Evolutionary conservation across 306 rosid genomes (phyloP), one percentile per base, ranked within the genome.

Genomic region (Inga laurina): DNA sequence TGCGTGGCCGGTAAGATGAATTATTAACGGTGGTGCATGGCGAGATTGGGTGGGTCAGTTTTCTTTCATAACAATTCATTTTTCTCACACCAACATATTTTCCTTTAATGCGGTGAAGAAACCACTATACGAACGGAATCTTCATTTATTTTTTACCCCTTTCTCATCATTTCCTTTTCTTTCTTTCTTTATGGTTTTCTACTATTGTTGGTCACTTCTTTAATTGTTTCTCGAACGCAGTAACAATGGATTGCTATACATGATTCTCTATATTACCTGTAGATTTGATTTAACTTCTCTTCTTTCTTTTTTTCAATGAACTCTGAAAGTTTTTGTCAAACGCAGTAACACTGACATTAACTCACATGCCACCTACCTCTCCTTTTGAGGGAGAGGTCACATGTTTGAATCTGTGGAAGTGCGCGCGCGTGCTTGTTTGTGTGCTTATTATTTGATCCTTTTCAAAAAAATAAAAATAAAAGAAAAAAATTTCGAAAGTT

Each of bases 31-130:
- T 66, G 89, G 85, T 80, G 27, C 72, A 15, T 83, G 71, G 37
- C 84, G 78, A 67, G 82, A 81, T 68, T 87, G 84, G 78, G 82
- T 78, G 37, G 85, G 82, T 13, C 48, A 57, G 4, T 84, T 22
- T 22, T 61, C 35, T 24, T 24, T 61, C 34, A 61, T 45, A 39
- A 46, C 71, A 41, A 41, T 41, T 2, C 5, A 72, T 70, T 81
- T 81, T 52, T 81, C 79, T 85, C 10, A 11, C 57, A 57, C 19
- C 0, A 35, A 34, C 51, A 39, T 82, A 27, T 62, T 65, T 52
- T 85, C 56, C 83, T 78, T 75, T 51, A 45, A 8, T 75, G 59
- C 75, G 79, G 84, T 83, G 82, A 81, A 48, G 61, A 54, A 44
- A 44, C 48, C 74, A 46, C 68, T 46, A 19, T 11, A 35, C 68